These are phyloP conservation scores for Septoria linicola DNA, from an alignment of 2,329 filamentous ascomycete genomes.

Conservation along the genomic window DNA sequence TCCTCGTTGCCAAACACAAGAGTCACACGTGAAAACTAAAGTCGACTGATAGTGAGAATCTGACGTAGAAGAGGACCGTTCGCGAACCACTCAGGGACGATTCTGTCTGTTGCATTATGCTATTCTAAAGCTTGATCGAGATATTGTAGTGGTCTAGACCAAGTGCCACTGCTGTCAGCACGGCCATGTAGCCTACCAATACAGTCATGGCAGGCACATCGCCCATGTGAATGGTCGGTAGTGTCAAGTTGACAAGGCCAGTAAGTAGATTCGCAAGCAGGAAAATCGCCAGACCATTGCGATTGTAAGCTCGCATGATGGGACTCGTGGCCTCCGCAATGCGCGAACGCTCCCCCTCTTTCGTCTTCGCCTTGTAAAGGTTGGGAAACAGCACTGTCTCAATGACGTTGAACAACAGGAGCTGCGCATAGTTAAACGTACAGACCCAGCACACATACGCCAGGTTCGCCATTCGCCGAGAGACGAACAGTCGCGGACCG, in stretches of 20 bases:
- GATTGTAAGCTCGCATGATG: constrained; percentile 80
- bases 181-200: constrained; percentile 68
- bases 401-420: constrained; percentile 73
- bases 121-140: constrained; percentile 67
- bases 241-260: constrained; percentile 80
- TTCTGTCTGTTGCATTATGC: too few relatives aligned
- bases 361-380: constrained; percentile 59
- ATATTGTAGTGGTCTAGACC: constrained; percentile 64
- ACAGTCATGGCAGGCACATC: constrained; percentile 68
- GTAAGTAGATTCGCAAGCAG: constrained; percentile 86
- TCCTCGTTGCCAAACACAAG: too few relatives aligned
- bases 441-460: constrained; percentile 91
- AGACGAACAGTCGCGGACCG: constrained; percentile 74
- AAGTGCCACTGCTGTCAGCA: constrained; percentile 67
- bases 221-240: constrained; percentile 74
- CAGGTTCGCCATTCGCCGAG: constrained; percentile 85
- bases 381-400: constrained; percentile 77
- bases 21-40: too few relatives aligned
- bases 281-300: constrained; percentile 83
- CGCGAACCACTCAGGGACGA: too few relatives aligned
- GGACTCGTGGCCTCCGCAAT: constrained; percentile 71
- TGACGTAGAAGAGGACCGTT: too few relatives aligned
- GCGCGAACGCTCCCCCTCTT: constrained; percentile 60
- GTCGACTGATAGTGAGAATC: too few relatives aligned
- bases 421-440: constrained; percentile 84